Conservation (phyloP, 805 yeast genomes). For the Vanderwaltozyma polyspora region DNA sequence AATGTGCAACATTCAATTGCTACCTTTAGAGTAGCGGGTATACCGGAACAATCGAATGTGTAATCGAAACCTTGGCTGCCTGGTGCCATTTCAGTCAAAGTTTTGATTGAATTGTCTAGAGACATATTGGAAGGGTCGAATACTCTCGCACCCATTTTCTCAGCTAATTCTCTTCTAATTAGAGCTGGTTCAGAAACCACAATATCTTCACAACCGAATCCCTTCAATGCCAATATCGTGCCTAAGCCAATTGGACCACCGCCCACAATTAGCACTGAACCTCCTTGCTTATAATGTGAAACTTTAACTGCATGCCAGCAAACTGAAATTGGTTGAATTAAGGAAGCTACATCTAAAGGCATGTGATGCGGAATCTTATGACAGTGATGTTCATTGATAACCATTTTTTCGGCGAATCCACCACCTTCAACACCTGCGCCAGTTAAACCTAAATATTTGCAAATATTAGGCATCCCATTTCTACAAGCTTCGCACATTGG, state of each 20-base stretch:
- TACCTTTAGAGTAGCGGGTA: slow-evolving; percentile 38
- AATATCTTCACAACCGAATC: slow-evolving; percentile 39
- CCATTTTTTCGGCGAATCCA: slow-evolving; percentile 41
- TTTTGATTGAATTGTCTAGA: slow-evolving; percentile 28
- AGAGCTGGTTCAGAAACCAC: slow-evolving; percentile 44
- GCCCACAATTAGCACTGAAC: slow-evolving; percentile 42
- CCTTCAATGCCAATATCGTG: slow-evolving; percentile 45
- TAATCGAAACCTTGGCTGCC: slow-evolving; percentile 38
- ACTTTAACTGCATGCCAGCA: slow-evolving; percentile 46
- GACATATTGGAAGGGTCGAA: slow-evolving; percentile 36
- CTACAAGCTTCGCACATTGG: slow-evolving; percentile 39
- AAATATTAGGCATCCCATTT: slow-evolving; percentile 42
- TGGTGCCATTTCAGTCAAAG: slow-evolving; percentile 32
- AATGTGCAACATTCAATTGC: slow-evolving; percentile 40
- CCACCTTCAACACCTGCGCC: slow-evolving; percentile 53
- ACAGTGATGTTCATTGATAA: slow-evolving; percentile 31
- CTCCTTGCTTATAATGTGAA: slow-evolving; percentile 35
- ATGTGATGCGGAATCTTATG: slow-evolving; percentile 32
- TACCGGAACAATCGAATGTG: slow-evolving; percentile 45
- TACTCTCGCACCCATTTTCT: slow-evolving; percentile 36
- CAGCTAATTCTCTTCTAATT: slow-evolving; percentile 41
- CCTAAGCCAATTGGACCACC: slow-evolving; percentile 58
- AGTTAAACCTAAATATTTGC: slow-evolving; percentile 36
- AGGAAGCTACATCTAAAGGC: slow-evolving; percentile 45
- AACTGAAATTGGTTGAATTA: slow-evolving; percentile 48